These are phyloP conservation scores for Ascocoryne sarcoides DNA, from an alignment of 2,329 filamentous ascomycete genomes.

Conservation along the genomic window DNA sequence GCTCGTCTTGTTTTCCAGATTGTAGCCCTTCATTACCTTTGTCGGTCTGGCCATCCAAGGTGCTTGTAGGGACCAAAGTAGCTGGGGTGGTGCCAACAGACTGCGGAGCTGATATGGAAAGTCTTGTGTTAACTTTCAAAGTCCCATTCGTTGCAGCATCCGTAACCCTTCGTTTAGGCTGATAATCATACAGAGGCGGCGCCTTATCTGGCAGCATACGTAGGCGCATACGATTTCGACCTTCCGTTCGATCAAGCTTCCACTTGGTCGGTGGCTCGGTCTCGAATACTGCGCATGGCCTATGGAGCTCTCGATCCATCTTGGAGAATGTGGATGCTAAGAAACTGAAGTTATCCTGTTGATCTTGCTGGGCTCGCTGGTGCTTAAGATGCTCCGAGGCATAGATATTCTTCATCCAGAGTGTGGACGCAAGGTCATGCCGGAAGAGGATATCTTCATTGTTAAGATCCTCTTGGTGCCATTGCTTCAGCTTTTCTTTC, in stretches of 20 bases:
- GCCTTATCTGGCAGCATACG: constrained; percentile 73
- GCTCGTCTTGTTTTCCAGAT: constrained; percentile 10
- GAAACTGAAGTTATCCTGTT: constrained; percentile 80
- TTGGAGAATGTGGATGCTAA: constrained; percentile 67
- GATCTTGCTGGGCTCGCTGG: constrained; percentile 81
- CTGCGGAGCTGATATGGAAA: constrained; percentile 4
- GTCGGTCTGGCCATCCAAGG: constrained; percentile 10
- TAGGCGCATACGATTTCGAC: constrained; percentile 87
- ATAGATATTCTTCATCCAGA: constrained; percentile 95
- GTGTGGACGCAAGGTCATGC: constrained; percentile 79
- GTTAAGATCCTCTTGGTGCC: constrained; percentile 61
- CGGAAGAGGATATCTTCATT: constrained; percentile 64
- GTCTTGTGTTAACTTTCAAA: constrained; percentile 29
- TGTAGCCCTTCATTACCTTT: constrained; percentile 7
- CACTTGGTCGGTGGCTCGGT: constrained; percentile 60
- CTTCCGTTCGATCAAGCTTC: constrained; percentile 93
- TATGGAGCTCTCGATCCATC: constrained; percentile 68
- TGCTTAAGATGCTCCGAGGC: constrained; percentile 86
- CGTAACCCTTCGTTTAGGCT: constrained; percentile 66
- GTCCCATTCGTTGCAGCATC: constrained; percentile 32
- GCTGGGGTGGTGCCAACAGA: constrained; percentile 8
- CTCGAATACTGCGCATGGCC: constrained; percentile 74
- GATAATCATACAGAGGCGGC: constrained; percentile 62
- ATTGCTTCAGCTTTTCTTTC: constrained; percentile 72
- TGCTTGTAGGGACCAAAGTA: constrained; percentile 6